phyloP scores from a whole-genome alignment of 805 yeast genomes.

The Starmerella apis region DNA sequence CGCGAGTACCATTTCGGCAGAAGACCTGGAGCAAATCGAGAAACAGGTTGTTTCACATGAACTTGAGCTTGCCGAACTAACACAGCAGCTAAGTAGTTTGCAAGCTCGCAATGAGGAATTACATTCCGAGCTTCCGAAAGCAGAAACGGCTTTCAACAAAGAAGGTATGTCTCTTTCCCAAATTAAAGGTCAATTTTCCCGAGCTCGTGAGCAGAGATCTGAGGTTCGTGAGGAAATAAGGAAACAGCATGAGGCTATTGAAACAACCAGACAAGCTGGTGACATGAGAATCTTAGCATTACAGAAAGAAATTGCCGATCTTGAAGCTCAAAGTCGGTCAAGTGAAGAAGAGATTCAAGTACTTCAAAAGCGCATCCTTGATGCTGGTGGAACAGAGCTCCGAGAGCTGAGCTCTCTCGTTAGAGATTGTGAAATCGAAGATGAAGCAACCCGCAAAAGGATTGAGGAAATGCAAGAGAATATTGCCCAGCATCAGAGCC shows the following conservation, averaged over 20 bases:
- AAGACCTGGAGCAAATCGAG: slow-evolving; percentile 20
- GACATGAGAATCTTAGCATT: slow-evolving; percentile 26
- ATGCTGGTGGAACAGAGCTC: slow-evolving; percentile 80
- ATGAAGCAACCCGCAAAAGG: slow-evolving; percentile 26
- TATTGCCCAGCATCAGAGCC: slow-evolving; percentile 23
- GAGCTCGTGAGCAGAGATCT: slow-evolving; percentile 30
- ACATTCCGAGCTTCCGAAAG: slow-evolving; percentile 43
- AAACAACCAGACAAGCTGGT: slow-evolving; percentile 8
- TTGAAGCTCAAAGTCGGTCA: slow-evolving; percentile 47
- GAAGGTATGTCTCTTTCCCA: slow-evolving; percentile 49
- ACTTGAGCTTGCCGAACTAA: slow-evolving; percentile 16
- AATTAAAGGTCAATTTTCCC: slow-evolving; percentile 26
- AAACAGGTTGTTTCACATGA: slow-evolving; percentile 13
- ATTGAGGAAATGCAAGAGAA: slow-evolving; percentile 44
- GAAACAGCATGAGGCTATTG: slow-evolving; percentile 52
- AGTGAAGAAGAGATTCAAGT: slow-evolving; percentile 46
- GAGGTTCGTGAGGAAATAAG: slow-evolving; percentile 47
- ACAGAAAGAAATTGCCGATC: slow-evolving; percentile 31
- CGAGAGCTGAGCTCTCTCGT: slow-evolving; percentile 67
- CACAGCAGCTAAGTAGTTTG: slow-evolving; percentile 38
- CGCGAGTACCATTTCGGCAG: slow-evolving; percentile 11
- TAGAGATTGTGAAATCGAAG: slow-evolving; percentile 54
- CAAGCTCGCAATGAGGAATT: slow-evolving; percentile 44
- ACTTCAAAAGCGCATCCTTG: slow-evolving; percentile 70
- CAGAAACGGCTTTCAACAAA: slow-evolving; percentile 47